Percentiles rank a stretch among this genome's conserved stretches.
Evolutionary conservation across 2,329 filamentous ascomycete species (phyloP).

Genomic region (Biscogniauxia sp.): DNA sequence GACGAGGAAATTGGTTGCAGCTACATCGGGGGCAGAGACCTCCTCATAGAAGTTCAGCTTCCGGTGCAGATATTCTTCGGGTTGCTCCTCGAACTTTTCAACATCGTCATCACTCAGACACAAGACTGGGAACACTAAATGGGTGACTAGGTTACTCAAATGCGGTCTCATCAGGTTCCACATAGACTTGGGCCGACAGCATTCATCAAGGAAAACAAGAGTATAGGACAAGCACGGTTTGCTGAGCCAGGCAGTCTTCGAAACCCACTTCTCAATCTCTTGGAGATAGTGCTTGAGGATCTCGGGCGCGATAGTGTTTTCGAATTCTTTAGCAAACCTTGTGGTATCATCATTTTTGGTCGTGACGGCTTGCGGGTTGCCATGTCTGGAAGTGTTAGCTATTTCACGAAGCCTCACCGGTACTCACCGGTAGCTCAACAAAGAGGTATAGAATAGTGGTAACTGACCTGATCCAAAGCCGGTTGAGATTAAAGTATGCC

Average conservation of each 20-base stretch:
- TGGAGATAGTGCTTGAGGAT: conserved; percentile 92
- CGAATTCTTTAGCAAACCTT: conserved; percentile 87
- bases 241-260: conserved; percentile 91
- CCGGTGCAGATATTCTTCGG: conserved; percentile 93
- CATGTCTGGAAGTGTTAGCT: conserved; percentile 63
- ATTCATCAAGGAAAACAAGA: conserved; percentile 93
- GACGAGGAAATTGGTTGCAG: conserved; percentile 94
- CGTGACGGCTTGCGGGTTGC: conserved; percentile 75
- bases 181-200: conserved; percentile 94
- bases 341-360: conserved; percentile 76
- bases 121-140: conserved; percentile 92
- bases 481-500: conserved; percentile 96
- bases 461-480: conserved; percentile 80
- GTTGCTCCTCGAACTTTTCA: conserved; percentile 90
- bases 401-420: conserved; percentile 8
- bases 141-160: conserved; percentile 87
- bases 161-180: conserved; percentile 93
- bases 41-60: conserved; percentile 99
- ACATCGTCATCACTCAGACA: conserved; percentile 91
- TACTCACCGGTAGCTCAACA: background rate
- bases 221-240: conserved; percentile 92
- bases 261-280: conserved; percentile 97
- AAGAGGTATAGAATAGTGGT: too few species aligned
- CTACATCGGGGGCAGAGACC: conserved; percentile 89
- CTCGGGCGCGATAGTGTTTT: conserved; percentile 86